Base-by-base conservation (phyloP, 1,139 yeast genomes). In the Debaryomycetaceae sp. region DNA sequence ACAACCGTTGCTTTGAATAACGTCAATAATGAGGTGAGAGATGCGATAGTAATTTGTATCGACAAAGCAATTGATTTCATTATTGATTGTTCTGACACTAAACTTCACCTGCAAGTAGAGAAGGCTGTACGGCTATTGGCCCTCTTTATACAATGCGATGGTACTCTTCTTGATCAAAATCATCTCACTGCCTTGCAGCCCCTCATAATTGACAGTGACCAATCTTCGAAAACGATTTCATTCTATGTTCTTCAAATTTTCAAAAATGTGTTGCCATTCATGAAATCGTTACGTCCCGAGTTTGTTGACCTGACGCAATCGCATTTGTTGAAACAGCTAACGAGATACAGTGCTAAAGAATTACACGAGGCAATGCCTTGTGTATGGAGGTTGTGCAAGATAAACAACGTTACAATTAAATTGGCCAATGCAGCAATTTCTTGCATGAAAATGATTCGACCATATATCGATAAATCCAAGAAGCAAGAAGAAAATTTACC, bases 311-410 rank as follows among this genome's bases (percentile, higher is more conserved):
- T 75, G 3, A 69, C 83, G n/a, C 83, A 81, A 54, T 57, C 70
- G 0, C 71, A 78, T 7, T 56, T 87, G 24, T 60, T 86, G 48
- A 68, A 68, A 39, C 67, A 78, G 31, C 60, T 88, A 39, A 83
- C 90, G 2, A 83, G 76, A 49, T 76, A 84, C 58, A 76, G 73
- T 43, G 69, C 74, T 0, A 69, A 62, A 45, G 91, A 86, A 52
- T 61, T 87, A 11, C 80, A 78, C 24, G 83, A 82, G 52, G 95
- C 90, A 0, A 75, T 87, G 57, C 87, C 90, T 2, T 73, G 87
- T 46, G 63, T 80, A 5, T 81, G 89, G 84, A 62, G 62, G 7
- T 65, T 86, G 1, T 70, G 86, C 5, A 59, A 54, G 8, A 63
- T 76, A 53, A 68, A 70, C 37, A 66, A 71, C 1, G 80, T 78